Percentiles rank a stretch among this genome's conserved stretches.
phyloP scores from a whole-genome alignment of 2,329 filamentous ascomycete species.

The Fusarium graminum region DNA sequence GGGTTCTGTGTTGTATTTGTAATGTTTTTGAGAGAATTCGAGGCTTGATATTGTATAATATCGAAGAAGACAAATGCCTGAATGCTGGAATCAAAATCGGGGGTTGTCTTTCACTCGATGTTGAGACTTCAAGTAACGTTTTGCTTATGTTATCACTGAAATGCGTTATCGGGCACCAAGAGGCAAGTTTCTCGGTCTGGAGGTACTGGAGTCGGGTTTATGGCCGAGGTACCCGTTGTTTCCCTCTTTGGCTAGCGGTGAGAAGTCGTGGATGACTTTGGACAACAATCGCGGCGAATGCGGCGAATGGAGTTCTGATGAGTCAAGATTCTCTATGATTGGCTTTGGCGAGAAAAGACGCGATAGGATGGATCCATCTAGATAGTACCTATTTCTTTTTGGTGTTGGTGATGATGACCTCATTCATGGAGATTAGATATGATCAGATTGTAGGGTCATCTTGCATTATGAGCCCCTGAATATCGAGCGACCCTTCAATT shows the following conservation, averaged over 20 bases:
- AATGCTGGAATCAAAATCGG: not conserved
- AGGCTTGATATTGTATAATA: not conserved
- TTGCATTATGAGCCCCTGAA: not conserved
- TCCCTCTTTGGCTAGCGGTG: constrained; percentile 38
- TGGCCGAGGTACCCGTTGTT: constrained; percentile 34
- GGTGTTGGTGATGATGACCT: constrained; percentile 35
- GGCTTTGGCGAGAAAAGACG: constrained; percentile 8
- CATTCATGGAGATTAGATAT: constrained; percentile 11
- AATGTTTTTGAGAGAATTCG: constrained; percentile 16
- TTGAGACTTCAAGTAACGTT: not conserved
- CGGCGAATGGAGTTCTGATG: constrained; percentile 31
- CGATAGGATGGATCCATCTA: constrained; percentile 18
- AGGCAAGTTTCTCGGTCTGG: constrained; percentile 19
- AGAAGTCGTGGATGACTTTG: constrained; percentile 23
- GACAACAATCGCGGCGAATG: constrained; percentile 32
- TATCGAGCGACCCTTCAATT: constrained; percentile 18
- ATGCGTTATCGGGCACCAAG: constrained; percentile 20
- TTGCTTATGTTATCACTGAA: constrained; percentile 6
- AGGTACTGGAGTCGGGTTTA: constrained; percentile 27
- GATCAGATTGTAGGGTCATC: constrained; percentile 12
- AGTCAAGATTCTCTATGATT: constrained; percentile 38
- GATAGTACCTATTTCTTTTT: constrained; percentile 3
- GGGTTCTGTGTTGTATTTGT: constrained; percentile 31
- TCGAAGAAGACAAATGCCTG: constrained; percentile 2
- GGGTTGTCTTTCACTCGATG: not conserved